Base-by-base conservation (phyloP, 768 basidiomycete species). In the Podaxis pistillaris region DNA sequence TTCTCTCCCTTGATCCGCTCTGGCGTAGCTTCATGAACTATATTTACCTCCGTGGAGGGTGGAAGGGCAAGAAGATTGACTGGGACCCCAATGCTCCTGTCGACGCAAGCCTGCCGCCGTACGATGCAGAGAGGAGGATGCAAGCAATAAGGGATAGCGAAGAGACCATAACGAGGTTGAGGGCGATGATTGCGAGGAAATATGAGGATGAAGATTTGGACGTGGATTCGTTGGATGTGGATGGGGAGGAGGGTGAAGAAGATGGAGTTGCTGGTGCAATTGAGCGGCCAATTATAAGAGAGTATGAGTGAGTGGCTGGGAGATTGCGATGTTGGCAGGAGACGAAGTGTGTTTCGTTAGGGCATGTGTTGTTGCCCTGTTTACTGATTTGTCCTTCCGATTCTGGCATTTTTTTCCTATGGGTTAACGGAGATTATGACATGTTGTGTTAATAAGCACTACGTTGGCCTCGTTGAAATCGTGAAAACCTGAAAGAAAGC, bases 21-120 rank as follows among this genome's bases (percentile, higher is more conserved):
- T 89, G 87, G 88, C 75, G 84, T 8, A 68, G 69, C 0, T 87
- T 89, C 77, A 68, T 89, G 62, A 86, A 86, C 69, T 85, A 81
- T 65, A 75, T 87, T 24, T 71, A 83, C 64, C 41, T 58, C 12
- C 71, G 75, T 55, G 78, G 81, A 1, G 88, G 87, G 0, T 87
- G 84, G 84, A 79, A 63, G 22, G 88, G 86, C 17, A 71, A 67
- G 64, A 55, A 67, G 50, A 71, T 73, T 17, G 71, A 72, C 53
- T 75, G 75, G 74, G 67, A 75, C 53, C 73, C 80, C 1, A 37
- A 58, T 7, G 71, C 64, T 24, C 67, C 72, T 2, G 75, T 83
- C 11, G 60, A 69, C 24, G 68, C 68, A 44, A 66, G 66, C 9
- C 74, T 60, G 19, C 26, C 71, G 2, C 73, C 73, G n/a, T 81